These are phyloP conservation scores for Punctularia strigosozonata DNA, from an alignment of 768 basidiomycete species.

Conservation along the genomic window DNA sequence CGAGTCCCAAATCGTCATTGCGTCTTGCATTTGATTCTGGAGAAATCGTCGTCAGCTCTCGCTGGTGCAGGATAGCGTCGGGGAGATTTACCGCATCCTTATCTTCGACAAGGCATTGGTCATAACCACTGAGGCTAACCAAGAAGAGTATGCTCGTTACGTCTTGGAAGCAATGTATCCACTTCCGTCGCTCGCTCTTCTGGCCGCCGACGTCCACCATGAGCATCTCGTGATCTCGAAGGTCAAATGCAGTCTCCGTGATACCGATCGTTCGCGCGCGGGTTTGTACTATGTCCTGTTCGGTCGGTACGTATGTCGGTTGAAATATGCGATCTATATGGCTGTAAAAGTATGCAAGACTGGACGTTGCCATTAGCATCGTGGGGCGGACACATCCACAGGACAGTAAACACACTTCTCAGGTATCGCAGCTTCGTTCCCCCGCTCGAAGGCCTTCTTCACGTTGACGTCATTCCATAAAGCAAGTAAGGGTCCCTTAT, in stretches of 20 bases:
- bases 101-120: slow-evolving; percentile 90
- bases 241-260: slow-evolving; percentile 74
- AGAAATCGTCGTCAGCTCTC: slow-evolving; percentile 1
- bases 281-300: slow-evolving; percentile 82
- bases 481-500: slow-evolving; percentile 49
- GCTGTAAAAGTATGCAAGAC: slow-evolving; percentile 67
- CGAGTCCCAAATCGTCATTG: slow-evolving; percentile 97
- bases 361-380: slow-evolving; percentile 17
- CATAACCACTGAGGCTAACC: slow-evolving; percentile 86
- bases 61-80: neutral
- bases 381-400: slow-evolving; percentile 2
- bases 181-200: slow-evolving; percentile 86
- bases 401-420: slow-evolving; percentile 53
- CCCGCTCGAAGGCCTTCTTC: slow-evolving; percentile 64
- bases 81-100: slow-evolving; percentile 62
- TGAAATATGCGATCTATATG: slow-evolving; percentile 73
- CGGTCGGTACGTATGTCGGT: slow-evolving; percentile 56
- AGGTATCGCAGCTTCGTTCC: slow-evolving; percentile 85
- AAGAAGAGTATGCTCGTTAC: slow-evolving; percentile 89
- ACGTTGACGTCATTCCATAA: slow-evolving; percentile 75
- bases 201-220: slow-evolving; percentile 95
- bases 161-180: slow-evolving; percentile 94
- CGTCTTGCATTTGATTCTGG: slow-evolving; percentile 99
- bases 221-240: slow-evolving; percentile 73
- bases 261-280: slow-evolving; percentile 87